Evolutionary conservation across 2,329 filamentous ascomycete genomes (phyloP).

Genomic region (Hypoxylon sp.): DNA sequence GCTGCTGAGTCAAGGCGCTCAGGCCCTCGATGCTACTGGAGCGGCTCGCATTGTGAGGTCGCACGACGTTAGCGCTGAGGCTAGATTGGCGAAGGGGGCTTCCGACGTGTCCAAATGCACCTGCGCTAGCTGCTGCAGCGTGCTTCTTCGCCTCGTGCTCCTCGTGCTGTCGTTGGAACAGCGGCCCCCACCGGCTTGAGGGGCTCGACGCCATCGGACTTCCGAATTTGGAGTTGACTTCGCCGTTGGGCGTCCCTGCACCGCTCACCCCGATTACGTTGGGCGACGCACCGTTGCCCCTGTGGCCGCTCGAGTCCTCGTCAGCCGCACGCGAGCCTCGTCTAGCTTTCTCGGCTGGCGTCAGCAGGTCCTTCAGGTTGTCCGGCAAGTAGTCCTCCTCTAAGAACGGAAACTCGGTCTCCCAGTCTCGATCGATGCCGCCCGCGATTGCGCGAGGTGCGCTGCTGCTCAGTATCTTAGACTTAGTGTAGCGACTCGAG

Average conservation of each 20-base stretch:
- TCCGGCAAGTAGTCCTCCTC: constrained; percentile 90
- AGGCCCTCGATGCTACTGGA: constrained; percentile 59
- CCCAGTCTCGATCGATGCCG: constrained; percentile 71
- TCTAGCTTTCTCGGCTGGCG: constrained; percentile 71
- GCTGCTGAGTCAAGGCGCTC: constrained; percentile 67
- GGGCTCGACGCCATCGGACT: constrained; percentile 67
- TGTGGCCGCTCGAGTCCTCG: constrained; percentile 54
- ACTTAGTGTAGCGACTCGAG: constrained; percentile 71
- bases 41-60: constrained; percentile 52
- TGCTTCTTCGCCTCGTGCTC: constrained; percentile 61
- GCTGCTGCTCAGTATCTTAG: constrained; percentile 74
- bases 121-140: constrained; percentile 52
- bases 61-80: constrained; percentile 62
- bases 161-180: constrained; percentile 67
- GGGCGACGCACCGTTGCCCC: constrained; percentile 47
- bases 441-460: constrained; percentile 69
- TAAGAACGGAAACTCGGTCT: constrained; percentile 73
- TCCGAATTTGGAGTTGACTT: constrained; percentile 63
- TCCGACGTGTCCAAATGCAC: constrained; percentile 70
- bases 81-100: constrained; percentile 71
- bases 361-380: constrained; percentile 70
- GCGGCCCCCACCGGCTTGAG: constrained; percentile 67
- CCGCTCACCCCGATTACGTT: constrained; percentile 50
- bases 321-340: constrained; percentile 66
- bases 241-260: constrained; percentile 51